Percentiles rank a stretch among this genome's conserved stretches.
Conservation (phyloP, 768 basidiomycete species). For the Calocybe indica region DNA sequence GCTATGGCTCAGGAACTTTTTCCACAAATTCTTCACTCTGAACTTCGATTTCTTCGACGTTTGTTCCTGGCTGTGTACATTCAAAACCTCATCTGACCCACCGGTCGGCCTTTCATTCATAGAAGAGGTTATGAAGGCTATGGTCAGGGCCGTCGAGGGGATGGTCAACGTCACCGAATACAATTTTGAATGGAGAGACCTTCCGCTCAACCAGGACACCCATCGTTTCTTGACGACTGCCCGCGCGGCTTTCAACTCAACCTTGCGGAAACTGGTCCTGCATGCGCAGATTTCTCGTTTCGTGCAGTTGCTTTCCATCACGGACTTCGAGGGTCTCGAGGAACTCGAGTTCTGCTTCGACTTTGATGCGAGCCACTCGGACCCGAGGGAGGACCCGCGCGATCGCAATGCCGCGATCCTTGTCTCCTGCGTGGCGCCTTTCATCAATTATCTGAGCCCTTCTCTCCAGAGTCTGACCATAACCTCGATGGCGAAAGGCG, state of each 20-base stretch:
- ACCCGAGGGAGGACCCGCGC: background rate
- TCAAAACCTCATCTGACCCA: too few species aligned
- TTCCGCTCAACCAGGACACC: constrained; percentile 23
- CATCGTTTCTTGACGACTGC: constrained; percentile 21
- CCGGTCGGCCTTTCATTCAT: constrained; percentile 3
- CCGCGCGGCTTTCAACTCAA: constrained; percentile 20
- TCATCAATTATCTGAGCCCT: constrained; percentile 20
- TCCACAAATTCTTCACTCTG: constrained; percentile 2
- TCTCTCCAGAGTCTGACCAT: constrained; percentile 25
- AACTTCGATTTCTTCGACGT: too few species aligned
- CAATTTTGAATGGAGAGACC: constrained; percentile 33
- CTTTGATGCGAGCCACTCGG: constrained; percentile 9
- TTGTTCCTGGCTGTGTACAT: too few species aligned
- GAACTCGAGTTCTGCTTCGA: constrained; percentile 30
- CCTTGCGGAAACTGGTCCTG: constrained; percentile 26
- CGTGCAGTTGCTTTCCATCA: constrained; percentile 18
- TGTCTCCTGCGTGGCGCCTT: constrained; percentile 20
- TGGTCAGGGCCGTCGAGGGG: constrained; percentile 24
- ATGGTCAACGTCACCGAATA: constrained; percentile 28
- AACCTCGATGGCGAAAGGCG: constrained; percentile 22
- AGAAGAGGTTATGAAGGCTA: constrained; percentile 19
- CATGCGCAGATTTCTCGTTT: constrained; percentile 26
- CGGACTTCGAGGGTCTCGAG: constrained; percentile 23
- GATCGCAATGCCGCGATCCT: constrained; percentile 10
- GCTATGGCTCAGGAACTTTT: background rate